A percentile compares a stretch with the other conserved stretches of the same genome.
phyloP scores from a whole-genome alignment of 768 basidiomycete genomes.

The Cubamyces sp. region DNA sequence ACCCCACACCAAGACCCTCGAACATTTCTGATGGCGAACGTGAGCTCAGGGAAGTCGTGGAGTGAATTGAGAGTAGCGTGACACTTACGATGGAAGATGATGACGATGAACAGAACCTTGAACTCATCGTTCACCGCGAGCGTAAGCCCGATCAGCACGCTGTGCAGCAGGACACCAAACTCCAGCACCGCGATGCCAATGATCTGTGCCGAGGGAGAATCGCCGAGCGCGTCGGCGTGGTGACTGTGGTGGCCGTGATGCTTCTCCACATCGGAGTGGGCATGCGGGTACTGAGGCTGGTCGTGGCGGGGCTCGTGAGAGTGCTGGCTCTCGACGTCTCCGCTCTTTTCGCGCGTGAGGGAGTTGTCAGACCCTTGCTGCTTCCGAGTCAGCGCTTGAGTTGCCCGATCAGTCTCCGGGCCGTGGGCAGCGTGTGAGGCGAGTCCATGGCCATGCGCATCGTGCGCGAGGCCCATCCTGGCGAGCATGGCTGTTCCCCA shows the following conservation, averaged over 20 bases:
- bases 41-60: background rate
- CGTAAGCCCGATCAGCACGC: conserved; percentile 86
- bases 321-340: conserved; percentile 18
- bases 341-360: conserved; percentile 4
- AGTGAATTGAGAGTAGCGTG: background rate
- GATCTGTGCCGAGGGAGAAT: conserved; percentile 65
- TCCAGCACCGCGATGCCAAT: conserved; percentile 91
- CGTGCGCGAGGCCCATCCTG: conserved; percentile 65
- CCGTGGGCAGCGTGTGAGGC: conserved; percentile 69
- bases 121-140: conserved; percentile 87
- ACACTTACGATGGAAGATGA: conserved; percentile 88
- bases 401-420: conserved; percentile 48
- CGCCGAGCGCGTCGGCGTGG: conserved; percentile 28
- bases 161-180: conserved; percentile 90
- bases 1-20: conserved; percentile 92
- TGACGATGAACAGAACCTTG: conserved; percentile 84
- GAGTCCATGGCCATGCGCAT: conserved; percentile 66
- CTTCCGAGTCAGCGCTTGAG: conserved; percentile 16
- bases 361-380: conserved; percentile 4
- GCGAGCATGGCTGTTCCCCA: conserved; percentile 78
- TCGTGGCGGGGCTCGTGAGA: conserved; percentile 8
- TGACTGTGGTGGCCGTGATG: conserved; percentile 1
- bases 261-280: conserved; percentile 22
- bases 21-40: conserved; percentile 71
- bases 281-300: conserved; percentile 13